phyloP scores from a whole-genome alignment of 345 rosid species.

The Corymbia maculata region DNA sequence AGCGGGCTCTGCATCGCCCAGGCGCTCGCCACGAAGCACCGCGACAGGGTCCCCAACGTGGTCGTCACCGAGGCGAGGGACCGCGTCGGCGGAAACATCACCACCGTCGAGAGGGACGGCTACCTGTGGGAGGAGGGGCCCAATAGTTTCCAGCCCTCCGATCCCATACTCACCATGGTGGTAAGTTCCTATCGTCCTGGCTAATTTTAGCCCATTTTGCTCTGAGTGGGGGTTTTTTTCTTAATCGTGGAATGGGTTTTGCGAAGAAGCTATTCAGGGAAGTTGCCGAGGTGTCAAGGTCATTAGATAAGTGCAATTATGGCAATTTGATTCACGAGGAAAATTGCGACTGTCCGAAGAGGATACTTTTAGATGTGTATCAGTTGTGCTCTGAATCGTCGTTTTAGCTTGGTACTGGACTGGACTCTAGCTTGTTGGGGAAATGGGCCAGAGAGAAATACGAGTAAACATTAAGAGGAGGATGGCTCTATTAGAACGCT shows the following conservation, averaged over 20 bases:
- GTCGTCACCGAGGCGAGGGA: conserved; percentile 81
- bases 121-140: conserved; percentile 97
- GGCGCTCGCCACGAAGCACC: conserved; percentile 75
- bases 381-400: background rate
- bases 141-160: conserved; percentile 93
- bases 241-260: background rate
- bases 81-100: conserved; percentile 86
- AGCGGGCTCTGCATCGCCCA: conserved; percentile 93
- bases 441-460: background rate
- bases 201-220: background rate
- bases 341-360: background rate
- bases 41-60: conserved; percentile 48
- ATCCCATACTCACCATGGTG: conserved; percentile 90
- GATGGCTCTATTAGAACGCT: background rate
- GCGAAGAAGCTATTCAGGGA: background rate
- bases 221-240: background rate
- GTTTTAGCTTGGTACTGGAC: background rate
- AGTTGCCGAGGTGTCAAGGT: background rate
- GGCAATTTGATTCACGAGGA: background rate
- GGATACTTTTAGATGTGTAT: background rate
- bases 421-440: background rate
- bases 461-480: background rate
- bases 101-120: conserved; percentile 72
- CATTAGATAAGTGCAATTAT: background rate
- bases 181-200: conserved; percentile 18